Percentiles rank a stretch among this genome's conserved stretches.
These are phyloP conservation scores for Penicillium nordicum DNA, from an alignment of 2,329 filamentous ascomycete genomes.

Conservation along the genomic window DNA sequence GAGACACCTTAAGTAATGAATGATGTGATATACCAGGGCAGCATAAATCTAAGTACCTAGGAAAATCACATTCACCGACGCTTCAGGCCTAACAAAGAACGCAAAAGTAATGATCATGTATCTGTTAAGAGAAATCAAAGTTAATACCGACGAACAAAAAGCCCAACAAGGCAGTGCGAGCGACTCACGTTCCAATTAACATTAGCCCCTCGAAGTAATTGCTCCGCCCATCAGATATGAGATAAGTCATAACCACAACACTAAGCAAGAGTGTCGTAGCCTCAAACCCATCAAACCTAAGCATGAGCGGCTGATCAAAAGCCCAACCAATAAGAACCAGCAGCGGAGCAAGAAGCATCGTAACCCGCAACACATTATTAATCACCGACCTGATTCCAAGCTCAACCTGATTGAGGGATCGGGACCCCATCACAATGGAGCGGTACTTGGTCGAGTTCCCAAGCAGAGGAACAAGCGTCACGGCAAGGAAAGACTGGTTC, in stretches of 20 bases:
- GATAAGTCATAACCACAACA: slow-evolving; percentile 20
- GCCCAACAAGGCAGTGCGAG: background rate
- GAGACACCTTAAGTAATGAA: background rate
- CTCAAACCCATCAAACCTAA: slow-evolving; percentile 19
- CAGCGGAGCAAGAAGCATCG: slow-evolving; percentile 14
- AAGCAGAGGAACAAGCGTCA: slow-evolving; percentile 11
- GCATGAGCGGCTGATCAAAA: slow-evolving; percentile 7
- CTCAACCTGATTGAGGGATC: slow-evolving; percentile 9
- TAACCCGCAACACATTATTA: slow-evolving; percentile 14
- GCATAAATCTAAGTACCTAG: background rate
- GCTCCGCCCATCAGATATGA: slow-evolving; percentile 19
- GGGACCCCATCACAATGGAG: slow-evolving; percentile 9
- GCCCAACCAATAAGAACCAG: slow-evolving; percentile 15
- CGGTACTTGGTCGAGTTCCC: slow-evolving; percentile 15
- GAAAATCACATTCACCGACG: slow-evolving; percentile 1
- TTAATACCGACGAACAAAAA: background rate
- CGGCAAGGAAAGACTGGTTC: slow-evolving; percentile 8
- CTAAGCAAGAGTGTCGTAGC: slow-evolving; percentile 18
- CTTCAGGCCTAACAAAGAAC: slow-evolving; percentile 15
- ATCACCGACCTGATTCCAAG: slow-evolving; percentile 15
- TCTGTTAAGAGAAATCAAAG: background rate
- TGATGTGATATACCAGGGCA: background rate
- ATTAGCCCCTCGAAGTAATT: slow-evolving; percentile 23
- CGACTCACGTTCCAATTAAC: slow-evolving; percentile 21
- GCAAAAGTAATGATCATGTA: slow-evolving; percentile 16